A percentile compares a stretch with the other conserved stretches of the same genome.
Evolutionary conservation across 31 red algal species (phyloP).

Genomic region (Porphyra umbilicalis): DNA sequence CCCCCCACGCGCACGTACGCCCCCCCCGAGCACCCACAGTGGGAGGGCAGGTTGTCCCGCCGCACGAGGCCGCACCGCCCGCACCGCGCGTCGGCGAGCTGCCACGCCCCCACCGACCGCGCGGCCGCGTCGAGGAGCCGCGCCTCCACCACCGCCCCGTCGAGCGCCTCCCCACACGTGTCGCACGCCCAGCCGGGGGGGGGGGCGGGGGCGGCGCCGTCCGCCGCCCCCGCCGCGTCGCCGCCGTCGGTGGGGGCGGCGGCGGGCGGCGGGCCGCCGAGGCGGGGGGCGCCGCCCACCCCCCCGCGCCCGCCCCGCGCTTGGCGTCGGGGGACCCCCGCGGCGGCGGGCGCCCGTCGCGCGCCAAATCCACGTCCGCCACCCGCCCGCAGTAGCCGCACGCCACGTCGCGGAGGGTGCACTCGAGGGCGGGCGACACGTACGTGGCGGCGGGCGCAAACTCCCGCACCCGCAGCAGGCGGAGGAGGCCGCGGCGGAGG

Average conservation of each 20-base stretch:
- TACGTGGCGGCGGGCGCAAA: constrained; percentile 70
- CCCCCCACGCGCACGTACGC: constrained; percentile 8
- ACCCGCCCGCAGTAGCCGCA: constrained; percentile 79
- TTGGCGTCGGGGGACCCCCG: constrained; percentile 13
- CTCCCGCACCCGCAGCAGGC: constrained; percentile 73
- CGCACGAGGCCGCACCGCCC: constrained; percentile 65
- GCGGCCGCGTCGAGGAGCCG: constrained; percentile 50
- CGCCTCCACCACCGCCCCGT: constrained; percentile 64
- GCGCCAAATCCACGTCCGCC: constrained; percentile 73
- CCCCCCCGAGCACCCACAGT: constrained; percentile 66
- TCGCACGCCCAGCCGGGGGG: constrained; percentile 82
- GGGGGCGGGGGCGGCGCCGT: too few relatives aligned
- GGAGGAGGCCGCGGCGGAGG: constrained; percentile 58
- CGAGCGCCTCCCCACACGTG: constrained; percentile 57
- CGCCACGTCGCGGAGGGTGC: constrained; percentile 65
- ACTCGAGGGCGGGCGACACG: constrained; percentile 39
- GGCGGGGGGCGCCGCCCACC: too few relatives aligned
- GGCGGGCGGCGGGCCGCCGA: not conserved
- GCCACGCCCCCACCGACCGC: constrained; percentile 56
- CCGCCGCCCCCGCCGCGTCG: constrained; percentile 2
- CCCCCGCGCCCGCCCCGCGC: too few relatives aligned
- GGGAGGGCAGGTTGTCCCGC: constrained; percentile 59
- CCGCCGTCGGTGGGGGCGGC: not conserved
- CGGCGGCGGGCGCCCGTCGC: constrained; percentile 55
- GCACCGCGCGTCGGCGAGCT: constrained; percentile 65